phyloP scores from a whole-genome alignment of 345 rosid genomes.

The Populus davidiana region DNA sequence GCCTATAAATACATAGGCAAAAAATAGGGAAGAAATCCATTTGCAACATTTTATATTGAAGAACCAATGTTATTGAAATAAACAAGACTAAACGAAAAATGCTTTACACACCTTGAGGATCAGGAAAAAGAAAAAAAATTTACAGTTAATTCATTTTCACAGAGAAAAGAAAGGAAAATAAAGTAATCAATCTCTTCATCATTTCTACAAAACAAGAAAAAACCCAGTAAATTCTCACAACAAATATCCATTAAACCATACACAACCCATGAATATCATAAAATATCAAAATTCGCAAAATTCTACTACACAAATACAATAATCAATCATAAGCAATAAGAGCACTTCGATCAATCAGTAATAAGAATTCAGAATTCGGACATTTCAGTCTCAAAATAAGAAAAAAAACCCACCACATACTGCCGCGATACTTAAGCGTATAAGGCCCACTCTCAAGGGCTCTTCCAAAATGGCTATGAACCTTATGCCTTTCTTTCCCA shows the following conservation, averaged over 20 bases:
- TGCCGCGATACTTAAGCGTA: conserved; percentile 65
- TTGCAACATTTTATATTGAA: no score
- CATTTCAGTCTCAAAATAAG: background rate
- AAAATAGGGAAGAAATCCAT: background rate
- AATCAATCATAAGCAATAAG: background rate
- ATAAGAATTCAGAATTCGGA: background rate
- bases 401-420: conserved; percentile 62
- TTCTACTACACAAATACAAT: background rate
- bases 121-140: background rate
- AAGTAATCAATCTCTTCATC: background rate
- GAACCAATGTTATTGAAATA: no score
- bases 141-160: background rate
- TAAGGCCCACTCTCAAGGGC: conserved; percentile 69
- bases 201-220: background rate
- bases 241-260: background rate
- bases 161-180: background rate
- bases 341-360: background rate
- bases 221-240: background rate
- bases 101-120: background rate
- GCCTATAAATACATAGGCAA: no score
- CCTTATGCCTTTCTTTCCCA: conserved; percentile 63
- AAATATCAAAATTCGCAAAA: background rate
- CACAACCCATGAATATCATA: background rate
- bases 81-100: background rate
- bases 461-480: conserved; percentile 77